These are phyloP conservation scores for Aspergillus floridensis DNA, from an alignment of 2,329 filamentous ascomycete genomes.

Conservation along the genomic window DNA sequence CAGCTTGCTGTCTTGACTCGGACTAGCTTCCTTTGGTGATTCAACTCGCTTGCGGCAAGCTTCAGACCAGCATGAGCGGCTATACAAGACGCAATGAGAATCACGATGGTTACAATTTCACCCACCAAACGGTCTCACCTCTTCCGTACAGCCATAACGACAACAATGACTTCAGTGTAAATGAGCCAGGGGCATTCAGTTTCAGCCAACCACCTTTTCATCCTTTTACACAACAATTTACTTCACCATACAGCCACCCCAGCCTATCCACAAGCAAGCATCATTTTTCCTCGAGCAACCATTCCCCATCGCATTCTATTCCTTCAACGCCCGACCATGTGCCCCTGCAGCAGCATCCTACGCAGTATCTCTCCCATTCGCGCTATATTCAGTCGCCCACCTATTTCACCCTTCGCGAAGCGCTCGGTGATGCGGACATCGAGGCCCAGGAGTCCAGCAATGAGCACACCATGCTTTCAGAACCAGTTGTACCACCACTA, in stretches of 20 bases:
- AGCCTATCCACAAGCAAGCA: conserved; percentile 30
- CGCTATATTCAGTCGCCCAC: conserved; percentile 33
- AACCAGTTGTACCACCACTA: conserved; percentile 43
- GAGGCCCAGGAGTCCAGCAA: conserved; percentile 47
- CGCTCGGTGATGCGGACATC: conserved; percentile 37
- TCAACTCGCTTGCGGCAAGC: not conserved
- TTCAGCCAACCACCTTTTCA: conserved; percentile 36
- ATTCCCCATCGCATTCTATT: conserved; percentile 32
- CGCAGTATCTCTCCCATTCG: conserved; percentile 32
- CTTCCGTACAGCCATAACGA: conserved; percentile 32
- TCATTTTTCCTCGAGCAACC: conserved; percentile 27
- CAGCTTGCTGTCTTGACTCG: not conserved
- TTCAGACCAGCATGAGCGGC: conserved; percentile 33
- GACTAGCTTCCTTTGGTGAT: not conserved
- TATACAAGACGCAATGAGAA: conserved; percentile 40
- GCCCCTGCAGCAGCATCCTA: conserved; percentile 32
- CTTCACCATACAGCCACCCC: conserved; percentile 36
- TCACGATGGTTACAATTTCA: conserved; percentile 34
- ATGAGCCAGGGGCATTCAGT: conserved; percentile 31
- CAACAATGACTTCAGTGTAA: conserved; percentile 30
- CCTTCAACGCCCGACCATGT: conserved; percentile 35
- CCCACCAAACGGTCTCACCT: conserved; percentile 33
- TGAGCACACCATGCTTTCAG: conserved; percentile 44
- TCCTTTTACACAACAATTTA: conserved; percentile 38
- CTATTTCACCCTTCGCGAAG: conserved; percentile 37